phyloP scores from a whole-genome alignment of 2,329 filamentous ascomycete species.

The Ophiognomonia clavigignenti-juglandacearum region DNA sequence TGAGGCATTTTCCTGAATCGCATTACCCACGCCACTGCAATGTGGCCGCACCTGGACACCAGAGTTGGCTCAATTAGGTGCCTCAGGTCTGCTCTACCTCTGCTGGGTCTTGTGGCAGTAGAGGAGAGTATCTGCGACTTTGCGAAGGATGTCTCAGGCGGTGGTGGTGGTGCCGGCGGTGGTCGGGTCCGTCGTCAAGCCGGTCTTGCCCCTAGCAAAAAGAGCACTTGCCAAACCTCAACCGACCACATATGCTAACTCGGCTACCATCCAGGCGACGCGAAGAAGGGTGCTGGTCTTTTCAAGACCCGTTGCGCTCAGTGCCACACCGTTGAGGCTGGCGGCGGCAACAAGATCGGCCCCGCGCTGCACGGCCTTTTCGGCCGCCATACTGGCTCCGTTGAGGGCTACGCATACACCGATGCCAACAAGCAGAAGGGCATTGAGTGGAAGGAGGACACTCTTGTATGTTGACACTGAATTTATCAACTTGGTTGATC shows the following conservation, averaged over 20 bases:
- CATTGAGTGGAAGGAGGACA: constrained; percentile 79
- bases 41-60: neutral
- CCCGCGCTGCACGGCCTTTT: constrained; percentile 96
- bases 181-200: no score
- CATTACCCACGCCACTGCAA: constrained; percentile 12
- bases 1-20: constrained; percentile 30
- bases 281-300: constrained; percentile 95
- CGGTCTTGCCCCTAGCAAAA: no score
- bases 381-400: constrained; percentile 88
- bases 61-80: neutral
- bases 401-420: constrained; percentile 94
- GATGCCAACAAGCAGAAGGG: constrained; percentile 99
- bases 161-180: neutral
- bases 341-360: constrained; percentile 95
- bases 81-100: neutral
- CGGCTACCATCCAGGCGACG: constrained; percentile 67
- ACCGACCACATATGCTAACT: no score
- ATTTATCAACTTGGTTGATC: neutral
- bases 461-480: constrained; percentile 58
- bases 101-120: neutral
- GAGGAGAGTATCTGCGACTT: neutral
- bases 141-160: neutral
- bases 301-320: constrained; percentile 99
- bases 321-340: constrained; percentile 93
- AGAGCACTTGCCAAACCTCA: no score